Evolutionary conservation across 306 rosid species (phyloP).

Genomic region (Pyrus bretschneideri): DNA sequence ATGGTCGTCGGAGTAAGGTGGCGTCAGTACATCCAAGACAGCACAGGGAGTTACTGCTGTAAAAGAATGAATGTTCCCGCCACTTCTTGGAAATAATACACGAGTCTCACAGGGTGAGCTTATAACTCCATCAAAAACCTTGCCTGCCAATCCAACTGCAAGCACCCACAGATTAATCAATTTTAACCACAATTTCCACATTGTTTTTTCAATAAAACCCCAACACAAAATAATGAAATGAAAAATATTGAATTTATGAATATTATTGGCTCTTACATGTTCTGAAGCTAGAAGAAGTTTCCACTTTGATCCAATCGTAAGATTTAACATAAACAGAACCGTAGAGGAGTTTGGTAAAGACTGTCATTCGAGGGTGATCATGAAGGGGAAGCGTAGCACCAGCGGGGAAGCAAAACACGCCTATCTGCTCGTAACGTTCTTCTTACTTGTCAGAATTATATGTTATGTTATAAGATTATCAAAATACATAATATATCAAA

Average conservation of each 20-base stretch:
- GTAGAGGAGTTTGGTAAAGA: constrained; percentile 50
- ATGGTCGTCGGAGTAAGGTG: constrained; percentile 51
- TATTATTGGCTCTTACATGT: constrained; percentile 29
- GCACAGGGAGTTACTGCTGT: constrained; percentile 53
- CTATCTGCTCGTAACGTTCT: constrained; percentile 27
- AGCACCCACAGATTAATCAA: constrained; percentile 4
- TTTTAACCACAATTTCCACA: neutral
- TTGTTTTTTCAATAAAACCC: neutral
- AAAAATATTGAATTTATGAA: neutral
- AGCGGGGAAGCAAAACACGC: constrained; percentile 56
- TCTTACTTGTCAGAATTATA: neutral
- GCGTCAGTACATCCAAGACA: constrained; percentile 54
- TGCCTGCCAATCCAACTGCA: constrained; percentile 50
- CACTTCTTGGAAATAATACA: constrained; percentile 48
- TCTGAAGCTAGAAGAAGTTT: constrained; percentile 7
- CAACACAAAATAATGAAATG: too few species aligned
- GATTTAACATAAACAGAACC: constrained; percentile 49
- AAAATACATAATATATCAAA: neutral
- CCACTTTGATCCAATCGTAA: constrained; percentile 53
- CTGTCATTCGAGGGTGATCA: constrained; percentile 74
- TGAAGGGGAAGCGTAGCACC: constrained; percentile 57
- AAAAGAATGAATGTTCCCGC: constrained; percentile 67
- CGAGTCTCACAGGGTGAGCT: constrained; percentile 42
- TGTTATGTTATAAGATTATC: neutral
- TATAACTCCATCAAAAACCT: constrained; percentile 30